Evolutionary conservation across 2,329 filamentous ascomycete species (phyloP).

Genomic region (Emericellopsis cladophorae): DNA sequence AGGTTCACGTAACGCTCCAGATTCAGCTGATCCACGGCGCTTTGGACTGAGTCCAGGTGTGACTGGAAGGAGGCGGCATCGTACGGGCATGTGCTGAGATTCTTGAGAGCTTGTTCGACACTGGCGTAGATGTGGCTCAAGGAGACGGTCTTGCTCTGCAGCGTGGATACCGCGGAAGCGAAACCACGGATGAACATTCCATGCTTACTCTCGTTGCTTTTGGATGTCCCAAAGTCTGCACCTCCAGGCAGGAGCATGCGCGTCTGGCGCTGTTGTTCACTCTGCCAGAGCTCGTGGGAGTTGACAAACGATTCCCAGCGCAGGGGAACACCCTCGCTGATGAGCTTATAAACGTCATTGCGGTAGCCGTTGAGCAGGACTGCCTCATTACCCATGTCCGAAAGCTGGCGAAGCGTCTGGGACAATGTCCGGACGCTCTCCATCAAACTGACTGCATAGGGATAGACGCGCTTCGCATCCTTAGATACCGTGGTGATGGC

Average conservation of each 20-base stretch:
- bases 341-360: constrained; percentile 74
- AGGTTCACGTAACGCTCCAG: constrained; percentile 94
- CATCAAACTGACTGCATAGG: constrained; percentile 95
- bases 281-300: constrained; percentile 77
- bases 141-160: constrained; percentile 78
- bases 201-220: constrained; percentile 74
- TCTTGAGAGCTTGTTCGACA: constrained; percentile 67
- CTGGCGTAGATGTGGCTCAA: constrained; percentile 70
- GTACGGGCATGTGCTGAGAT: constrained; percentile 77
- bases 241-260: constrained; percentile 27
- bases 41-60: constrained; percentile 75
- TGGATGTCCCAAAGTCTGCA: constrained; percentile 28
- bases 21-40: constrained; percentile 90
- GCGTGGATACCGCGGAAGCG: constrained; percentile 69
- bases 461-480: constrained; percentile 97
- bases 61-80: constrained; percentile 66
- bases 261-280: constrained; percentile 25
- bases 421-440: constrained; percentile 92
- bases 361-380: constrained; percentile 83
- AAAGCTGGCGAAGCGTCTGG: constrained; percentile 76
- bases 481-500: constrained; percentile 92
- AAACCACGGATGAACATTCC: constrained; percentile 95
- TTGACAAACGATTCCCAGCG: constrained; percentile 98
- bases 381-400: constrained; percentile 75
- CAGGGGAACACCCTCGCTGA: constrained; percentile 77